Conservation (phyloP, 306 rosid genomes). For the Psophocarpus tetragonolobus region DNA sequence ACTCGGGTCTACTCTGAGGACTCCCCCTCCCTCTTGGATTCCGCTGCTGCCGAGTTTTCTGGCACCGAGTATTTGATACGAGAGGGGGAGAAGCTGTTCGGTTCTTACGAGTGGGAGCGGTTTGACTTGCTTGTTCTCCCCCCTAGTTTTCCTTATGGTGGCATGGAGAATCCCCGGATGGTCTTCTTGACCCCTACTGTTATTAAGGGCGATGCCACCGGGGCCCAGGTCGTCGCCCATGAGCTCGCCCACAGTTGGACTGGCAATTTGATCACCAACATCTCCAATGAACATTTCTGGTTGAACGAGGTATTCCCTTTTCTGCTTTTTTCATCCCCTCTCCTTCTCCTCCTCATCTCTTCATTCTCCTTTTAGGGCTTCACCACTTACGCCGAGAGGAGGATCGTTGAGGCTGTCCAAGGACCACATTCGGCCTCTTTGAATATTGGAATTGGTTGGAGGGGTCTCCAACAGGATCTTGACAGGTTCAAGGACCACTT, state of each 20-base stretch:
- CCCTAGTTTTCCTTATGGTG: slow-evolving; percentile 90
- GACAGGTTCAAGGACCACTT: slow-evolving; percentile 88
- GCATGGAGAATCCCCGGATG: slow-evolving; percentile 98
- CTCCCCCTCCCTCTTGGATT: slow-evolving; percentile 53
- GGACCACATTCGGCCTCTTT: slow-evolving; percentile 78
- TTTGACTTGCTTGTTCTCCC: slow-evolving; percentile 90
- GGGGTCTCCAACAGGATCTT: slow-evolving; percentile 66
- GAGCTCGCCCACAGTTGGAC: slow-evolving; percentile 99
- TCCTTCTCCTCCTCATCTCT: no score
- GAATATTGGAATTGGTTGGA: slow-evolving; percentile 90
- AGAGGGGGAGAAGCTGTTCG: slow-evolving; percentile 84
- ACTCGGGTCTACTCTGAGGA: slow-evolving; percentile 83
- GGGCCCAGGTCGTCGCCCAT: slow-evolving; percentile 92
- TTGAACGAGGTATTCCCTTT: slow-evolving; percentile 98
- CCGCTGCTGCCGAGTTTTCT: slow-evolving; percentile 73
- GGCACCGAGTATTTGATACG: slow-evolving; percentile 82
- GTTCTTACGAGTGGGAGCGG: slow-evolving; percentile 82
- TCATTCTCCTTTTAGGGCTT: slow-evolving; percentile 63
- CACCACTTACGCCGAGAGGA: slow-evolving; percentile 90
- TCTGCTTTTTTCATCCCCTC: no score
- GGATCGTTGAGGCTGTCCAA: slow-evolving; percentile 93
- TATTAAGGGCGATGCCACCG: slow-evolving; percentile 79
- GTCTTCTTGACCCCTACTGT: slow-evolving; percentile 93
- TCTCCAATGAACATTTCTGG: slow-evolving; percentile 92
- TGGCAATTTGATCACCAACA: slow-evolving; percentile 92